phyloP scores from a whole-genome alignment of 2,329 filamentous ascomycete species.

The Ceratocystis eucalypticola region DNA sequence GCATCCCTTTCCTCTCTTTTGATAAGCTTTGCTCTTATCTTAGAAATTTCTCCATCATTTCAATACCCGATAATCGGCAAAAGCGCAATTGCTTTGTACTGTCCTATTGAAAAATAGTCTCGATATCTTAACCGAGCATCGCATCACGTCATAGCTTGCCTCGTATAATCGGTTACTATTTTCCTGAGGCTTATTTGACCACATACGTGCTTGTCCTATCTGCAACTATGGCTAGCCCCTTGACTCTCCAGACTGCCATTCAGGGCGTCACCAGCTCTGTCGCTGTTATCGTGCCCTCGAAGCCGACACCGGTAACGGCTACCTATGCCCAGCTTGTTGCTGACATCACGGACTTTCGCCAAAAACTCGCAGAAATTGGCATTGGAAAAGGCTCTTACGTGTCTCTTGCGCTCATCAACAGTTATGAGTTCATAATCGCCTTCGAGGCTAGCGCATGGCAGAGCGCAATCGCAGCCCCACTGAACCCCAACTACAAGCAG shows the following conservation, averaged over 20 bases:
- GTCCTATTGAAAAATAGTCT: background rate
- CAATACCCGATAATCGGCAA: background rate
- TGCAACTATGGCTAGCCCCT: conserved; percentile 19
- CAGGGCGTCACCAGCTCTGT: conserved; percentile 32
- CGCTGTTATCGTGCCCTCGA: conserved; percentile 62
- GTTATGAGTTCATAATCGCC: conserved; percentile 75
- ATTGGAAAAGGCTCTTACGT: conserved; percentile 57
- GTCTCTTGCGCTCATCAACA: conserved; percentile 72
- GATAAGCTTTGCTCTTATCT: too few species aligned
- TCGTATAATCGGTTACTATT: background rate
- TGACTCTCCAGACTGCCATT: conserved; percentile 40
- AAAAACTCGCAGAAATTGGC: conserved; percentile 62
- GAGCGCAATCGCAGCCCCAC: conserved; percentile 67
- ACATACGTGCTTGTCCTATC: background rate
- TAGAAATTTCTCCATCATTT: too few species aligned
- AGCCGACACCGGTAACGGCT: conserved; percentile 46
- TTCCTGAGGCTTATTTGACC: too few species aligned
- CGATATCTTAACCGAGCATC: background rate
- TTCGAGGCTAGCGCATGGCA: conserved; percentile 82
- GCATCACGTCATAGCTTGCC: background rate
- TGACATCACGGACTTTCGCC: conserved; percentile 59
- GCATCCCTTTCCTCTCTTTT: background rate
- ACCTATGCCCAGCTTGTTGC: conserved; percentile 54
- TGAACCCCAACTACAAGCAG: conserved; percentile 81
- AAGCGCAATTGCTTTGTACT: background rate